Evolutionary conservation across 2,329 filamentous ascomycete species (phyloP).

Genomic region (Ceratocystis smalleyi): DNA sequence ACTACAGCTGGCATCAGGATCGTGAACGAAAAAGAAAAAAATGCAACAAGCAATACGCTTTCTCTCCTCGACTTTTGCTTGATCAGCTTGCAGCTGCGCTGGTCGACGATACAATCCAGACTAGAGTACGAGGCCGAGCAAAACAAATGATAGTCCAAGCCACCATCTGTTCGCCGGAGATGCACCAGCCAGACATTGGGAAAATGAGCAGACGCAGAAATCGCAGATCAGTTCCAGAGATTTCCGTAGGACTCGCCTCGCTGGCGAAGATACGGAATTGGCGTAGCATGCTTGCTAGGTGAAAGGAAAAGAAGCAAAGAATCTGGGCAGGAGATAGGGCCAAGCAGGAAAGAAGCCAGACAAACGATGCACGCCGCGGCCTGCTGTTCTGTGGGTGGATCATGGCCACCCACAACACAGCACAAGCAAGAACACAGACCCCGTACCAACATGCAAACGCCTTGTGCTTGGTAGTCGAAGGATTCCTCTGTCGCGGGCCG

Average conservation of each 20-base stretch:
- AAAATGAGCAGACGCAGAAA: neutral
- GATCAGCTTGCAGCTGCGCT: neutral
- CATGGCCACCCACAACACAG: neutral
- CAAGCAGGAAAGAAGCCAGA: neutral
- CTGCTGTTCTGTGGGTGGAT: neutral
- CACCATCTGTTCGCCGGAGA: neutral
- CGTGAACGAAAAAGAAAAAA: neutral
- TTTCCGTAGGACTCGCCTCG: neutral
- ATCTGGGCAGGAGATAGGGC: no score
- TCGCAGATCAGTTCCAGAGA: neutral
- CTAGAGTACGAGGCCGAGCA: neutral
- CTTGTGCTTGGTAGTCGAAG: neutral
- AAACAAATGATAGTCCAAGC: neutral
- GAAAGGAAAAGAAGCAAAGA: neutral
- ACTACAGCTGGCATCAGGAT: neutral
- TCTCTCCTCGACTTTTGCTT: neutral
- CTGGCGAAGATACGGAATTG: neutral
- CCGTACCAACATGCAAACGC: neutral
- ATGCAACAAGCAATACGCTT: neutral
- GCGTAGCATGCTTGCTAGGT: neutral
- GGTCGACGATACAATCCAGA: neutral
- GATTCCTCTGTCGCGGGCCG: neutral
- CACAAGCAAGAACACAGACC: neutral
- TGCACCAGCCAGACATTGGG: neutral
- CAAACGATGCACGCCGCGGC: neutral